Base-by-base conservation (phyloP, 148 eudicot species). In the Rhododendron kiyosumense region DNA sequence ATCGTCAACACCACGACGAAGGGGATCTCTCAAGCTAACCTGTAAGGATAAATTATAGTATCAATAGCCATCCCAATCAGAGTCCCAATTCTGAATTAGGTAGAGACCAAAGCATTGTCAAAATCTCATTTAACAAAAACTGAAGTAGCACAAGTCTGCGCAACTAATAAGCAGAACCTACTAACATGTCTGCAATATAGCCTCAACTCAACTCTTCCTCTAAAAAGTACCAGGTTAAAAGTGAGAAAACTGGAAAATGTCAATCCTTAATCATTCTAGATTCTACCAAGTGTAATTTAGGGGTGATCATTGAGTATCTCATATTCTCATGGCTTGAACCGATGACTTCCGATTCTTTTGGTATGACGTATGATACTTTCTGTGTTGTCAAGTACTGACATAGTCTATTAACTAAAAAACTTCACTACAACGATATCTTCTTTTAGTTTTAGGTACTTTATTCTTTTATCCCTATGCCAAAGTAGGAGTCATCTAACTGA, bases 21-120 rank as follows among this genome's bases (percentile, higher is more conserved):
- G 90, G 32, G 99, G 99, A 84, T 95, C 99, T 90, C 99, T 95
- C 90, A 96, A 88, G 90, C 99, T 95, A 87, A 96, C 98, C 98
- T 95, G 90, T 87, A 81, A 81, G 30, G 74, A 46, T 24, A 76
- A 51, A 73, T 71, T 45, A 17, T 7, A 15, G 75, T 15, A 79
- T 54, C 38, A 67, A 8, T 46, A 38, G 84, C 30, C 17, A 3
- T 22, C 30, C 73, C n/a, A 82, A 45, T 75, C 81, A 52, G n/a
- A 52, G 32, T 34, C 86, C 5, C 57, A 52, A 36, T 30, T 12
- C n/a, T 51, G 86, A 22, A 75, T 52, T 52, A 48, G 1, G 4
- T 17, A 73, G 46, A 84, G 8, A 43, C 48, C n/a, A 73, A 48
- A 84, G 38, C 52, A 26, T 49, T 84, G 79, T 52, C 12, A 52